Conservation (phyloP, 1,139 yeast genomes). For the Kodamaea arcana region DNA sequence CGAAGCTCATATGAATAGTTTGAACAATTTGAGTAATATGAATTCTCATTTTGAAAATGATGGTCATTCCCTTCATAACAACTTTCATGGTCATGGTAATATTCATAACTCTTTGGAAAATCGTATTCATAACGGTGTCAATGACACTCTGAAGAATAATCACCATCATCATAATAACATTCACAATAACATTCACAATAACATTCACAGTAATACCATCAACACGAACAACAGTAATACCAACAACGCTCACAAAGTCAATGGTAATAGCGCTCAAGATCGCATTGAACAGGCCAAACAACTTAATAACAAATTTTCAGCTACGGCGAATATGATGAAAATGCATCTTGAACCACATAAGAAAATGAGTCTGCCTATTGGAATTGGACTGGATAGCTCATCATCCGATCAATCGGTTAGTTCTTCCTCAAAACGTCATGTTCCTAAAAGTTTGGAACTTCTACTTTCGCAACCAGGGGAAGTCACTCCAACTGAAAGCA, state of each 20-base stretch:
- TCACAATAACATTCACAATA: too few relatives aligned
- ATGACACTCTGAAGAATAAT: too few relatives aligned
- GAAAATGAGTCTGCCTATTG: neutral
- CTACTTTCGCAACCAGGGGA: neutral
- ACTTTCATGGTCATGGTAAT: too few relatives aligned
- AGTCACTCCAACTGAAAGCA: neutral
- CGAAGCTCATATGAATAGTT: neutral
- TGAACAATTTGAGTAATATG: neutral
- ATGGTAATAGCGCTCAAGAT: too few relatives aligned
- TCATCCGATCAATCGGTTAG: neutral
- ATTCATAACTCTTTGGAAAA: too few relatives aligned
- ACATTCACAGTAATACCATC: too few relatives aligned
- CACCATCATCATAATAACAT: too few relatives aligned
- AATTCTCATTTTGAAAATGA: too few relatives aligned
- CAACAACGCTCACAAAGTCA: too few relatives aligned
- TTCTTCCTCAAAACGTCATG: neutral
- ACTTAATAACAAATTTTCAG: neutral
- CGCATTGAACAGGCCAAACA: neutral
- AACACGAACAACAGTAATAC: too few relatives aligned
- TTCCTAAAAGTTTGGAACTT: slow-evolving; percentile 1
- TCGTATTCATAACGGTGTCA: too few relatives aligned
- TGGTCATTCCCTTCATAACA: too few relatives aligned
- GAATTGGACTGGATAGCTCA: neutral
- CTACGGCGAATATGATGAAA: neutral
- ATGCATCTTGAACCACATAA: neutral